Percentiles rank a stretch among this genome's conserved stretches.
phyloP scores from a whole-genome alignment of 2,329 filamentous ascomycete species.

The Didymella glomerata region DNA sequence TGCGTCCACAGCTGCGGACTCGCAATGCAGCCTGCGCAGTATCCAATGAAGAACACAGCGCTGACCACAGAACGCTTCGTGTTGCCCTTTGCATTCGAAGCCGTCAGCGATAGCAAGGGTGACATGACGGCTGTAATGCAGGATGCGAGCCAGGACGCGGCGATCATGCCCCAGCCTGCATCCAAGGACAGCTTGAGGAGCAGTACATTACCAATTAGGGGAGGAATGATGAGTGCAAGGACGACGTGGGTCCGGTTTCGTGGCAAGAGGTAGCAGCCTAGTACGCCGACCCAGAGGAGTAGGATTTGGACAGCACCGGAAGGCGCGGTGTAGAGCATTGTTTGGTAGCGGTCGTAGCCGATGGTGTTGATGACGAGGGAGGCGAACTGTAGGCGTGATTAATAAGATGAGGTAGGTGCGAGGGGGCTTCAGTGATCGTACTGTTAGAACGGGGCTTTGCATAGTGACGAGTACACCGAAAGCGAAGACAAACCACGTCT shows the following conservation, averaged over 20 bases:
- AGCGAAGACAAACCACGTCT: constrained; percentile 17
- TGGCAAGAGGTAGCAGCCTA: constrained; percentile 52
- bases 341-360: constrained; percentile 51
- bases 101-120: constrained; percentile 47
- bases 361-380: constrained; percentile 57
- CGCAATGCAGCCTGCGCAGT: constrained; percentile 58
- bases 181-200: constrained; percentile 54
- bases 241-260: constrained; percentile 53
- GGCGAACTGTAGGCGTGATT: constrained; percentile 50
- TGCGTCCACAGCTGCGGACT: constrained; percentile 60
- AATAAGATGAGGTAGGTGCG: background rate
- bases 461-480: constrained; percentile 55
- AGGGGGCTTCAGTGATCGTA: background rate
- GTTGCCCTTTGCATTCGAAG: constrained; percentile 62
- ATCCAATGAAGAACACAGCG: constrained; percentile 61
- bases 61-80: constrained; percentile 59
- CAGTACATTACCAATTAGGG: constrained; percentile 57
- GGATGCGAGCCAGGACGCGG: constrained; percentile 57
- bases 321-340: constrained; percentile 59
- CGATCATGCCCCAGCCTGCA: constrained; percentile 59
- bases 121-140: constrained; percentile 17
- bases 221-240: constrained; percentile 53
- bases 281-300: constrained; percentile 58
- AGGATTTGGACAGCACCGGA: constrained; percentile 60
- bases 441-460: constrained; percentile 54